A percentile compares a stretch with the other conserved stretches of the same genome.
These are phyloP conservation scores for Monilinia polystroma DNA, from an alignment of 2,329 filamentous ascomycete genomes.

Conservation along the genomic window DNA sequence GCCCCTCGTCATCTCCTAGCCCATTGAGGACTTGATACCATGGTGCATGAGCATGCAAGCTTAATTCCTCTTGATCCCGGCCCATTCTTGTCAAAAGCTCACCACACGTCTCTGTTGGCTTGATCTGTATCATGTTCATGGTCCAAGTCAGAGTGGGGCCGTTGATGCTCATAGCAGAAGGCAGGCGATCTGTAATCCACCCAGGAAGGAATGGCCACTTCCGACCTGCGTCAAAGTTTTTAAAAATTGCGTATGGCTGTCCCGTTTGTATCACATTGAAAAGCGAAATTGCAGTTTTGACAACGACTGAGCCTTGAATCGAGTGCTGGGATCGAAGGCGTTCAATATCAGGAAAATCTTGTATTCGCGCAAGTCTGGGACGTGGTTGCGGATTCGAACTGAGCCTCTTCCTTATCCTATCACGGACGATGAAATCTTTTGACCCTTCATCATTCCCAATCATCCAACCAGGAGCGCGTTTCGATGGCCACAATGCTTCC, in stretches of 20 bases:
- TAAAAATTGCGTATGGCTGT: not conserved
- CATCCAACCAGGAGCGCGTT: constrained; percentile 6
- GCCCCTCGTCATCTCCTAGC: not conserved
- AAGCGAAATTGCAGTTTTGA: not conserved
- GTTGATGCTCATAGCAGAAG: constrained; percentile 5
- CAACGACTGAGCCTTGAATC: not conserved
- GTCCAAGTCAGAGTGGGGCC: constrained; percentile 8
- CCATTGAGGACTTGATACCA: not conserved
- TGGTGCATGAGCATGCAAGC: constrained; percentile 5
- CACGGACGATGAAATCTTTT: not conserved
- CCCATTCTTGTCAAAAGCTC: not conserved
- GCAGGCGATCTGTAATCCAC: not conserved
- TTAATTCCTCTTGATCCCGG: not conserved
- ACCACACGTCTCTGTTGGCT: constrained; percentile 5
- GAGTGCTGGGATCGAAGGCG: not conserved
- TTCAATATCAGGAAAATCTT: constrained; percentile 3
- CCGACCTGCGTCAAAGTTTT: not conserved
- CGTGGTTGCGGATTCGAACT: not conserved
- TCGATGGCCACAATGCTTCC: not conserved
- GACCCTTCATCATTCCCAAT: not conserved
- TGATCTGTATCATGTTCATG: constrained; percentile 4
- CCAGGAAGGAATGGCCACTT: constrained; percentile 12
- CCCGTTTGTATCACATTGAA: constrained; percentile 4
- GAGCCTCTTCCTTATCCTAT: not conserved
- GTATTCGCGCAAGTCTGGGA: not conserved